Evolutionary conservation across 495 filamentous ascomycete species (phyloP).

Genomic region (Neurospora tetraspora): DNA sequence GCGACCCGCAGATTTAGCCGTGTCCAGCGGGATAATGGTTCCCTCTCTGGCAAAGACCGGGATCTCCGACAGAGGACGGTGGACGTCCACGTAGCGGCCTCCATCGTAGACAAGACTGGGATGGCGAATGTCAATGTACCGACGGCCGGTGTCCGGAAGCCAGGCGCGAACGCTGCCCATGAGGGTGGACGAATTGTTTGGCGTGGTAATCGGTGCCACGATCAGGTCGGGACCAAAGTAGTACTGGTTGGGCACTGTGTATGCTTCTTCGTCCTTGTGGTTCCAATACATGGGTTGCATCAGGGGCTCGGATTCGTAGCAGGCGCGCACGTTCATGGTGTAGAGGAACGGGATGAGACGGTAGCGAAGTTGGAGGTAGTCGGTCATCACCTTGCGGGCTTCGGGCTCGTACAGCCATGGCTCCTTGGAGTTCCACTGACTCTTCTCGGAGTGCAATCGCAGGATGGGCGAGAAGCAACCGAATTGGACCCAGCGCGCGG

Average conservation of each 20-base stretch:
- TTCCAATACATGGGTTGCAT: conserved; percentile 53
- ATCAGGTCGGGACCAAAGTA: conserved; percentile 44
- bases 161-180: conserved; percentile 35
- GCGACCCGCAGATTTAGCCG: conserved; percentile 4
- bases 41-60: conserved; percentile 46
- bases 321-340: conserved; percentile 40
- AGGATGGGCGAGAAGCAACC: conserved; percentile 49
- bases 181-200: conserved; percentile 27
- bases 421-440: conserved; percentile 44
- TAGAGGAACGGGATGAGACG: conserved; percentile 47
- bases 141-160: conserved; percentile 33
- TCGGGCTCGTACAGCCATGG: conserved; percentile 43
- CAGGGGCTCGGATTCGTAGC: conserved; percentile 35
- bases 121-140: conserved; percentile 41
- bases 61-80: conserved; percentile 31
- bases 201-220: conserved; percentile 41
- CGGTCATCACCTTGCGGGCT: conserved; percentile 30
- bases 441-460: conserved; percentile 44
- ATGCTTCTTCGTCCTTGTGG: conserved; percentile 39
- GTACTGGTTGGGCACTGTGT: conserved; percentile 42
- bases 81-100: conserved; percentile 34
- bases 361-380: conserved; percentile 41
- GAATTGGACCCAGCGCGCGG: conserved; percentile 47
- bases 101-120: conserved; percentile 42
- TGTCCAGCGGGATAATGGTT: conserved; percentile 43